Evolutionary conservation across 2,329 filamentous ascomycete genomes (phyloP), one percentile per base, ranked within the genome.

Genomic region (Beauveria sp.): DNA sequence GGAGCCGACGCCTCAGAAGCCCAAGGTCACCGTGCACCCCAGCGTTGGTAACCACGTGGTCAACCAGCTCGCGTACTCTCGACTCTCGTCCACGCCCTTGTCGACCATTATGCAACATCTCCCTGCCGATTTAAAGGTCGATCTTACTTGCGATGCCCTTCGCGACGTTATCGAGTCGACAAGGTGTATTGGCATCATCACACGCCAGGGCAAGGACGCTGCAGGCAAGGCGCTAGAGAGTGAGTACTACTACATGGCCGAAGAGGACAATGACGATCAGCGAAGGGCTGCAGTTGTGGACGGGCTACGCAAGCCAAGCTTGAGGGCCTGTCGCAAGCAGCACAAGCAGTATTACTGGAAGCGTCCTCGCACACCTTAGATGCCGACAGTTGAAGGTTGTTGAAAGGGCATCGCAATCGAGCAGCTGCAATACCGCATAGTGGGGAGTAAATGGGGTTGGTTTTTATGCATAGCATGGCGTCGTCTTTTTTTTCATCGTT

Each of bases 161-260:
- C 87, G 87, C 63, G 79, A 76, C 51, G 81, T 96, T 62, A 83
- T 97, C 48, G 88, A 92, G 70, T 78, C 79, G 26, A 89, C 90
- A 6, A 74, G 83, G 9, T 96, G 91, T 70, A 86, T 97, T 64
- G 94, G 94, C 52, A 88, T 94, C 72, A 96, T 99, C 68, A 81
- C 83, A 56, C 88, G 94, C 44, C 88, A 93, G 72, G 94, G 94
- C 70, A 99, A 97, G 74, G 94, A 99, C 71, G 94, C 94, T 5
- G 93, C 94, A 0, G 94, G 94, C 66, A 94, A 97, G 77, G 78
- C 88, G 7, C 83, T 99, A 1, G 93, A 99, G 79, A 96, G 90
- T 78, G 92, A 99, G 73, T 97, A 96, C 73, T 97, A 97, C 76
- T 99, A 99, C 70, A 81, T 97, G 8, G 90, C 92, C 0, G 93